Evolutionary conservation across 768 basidiomycete species (phyloP).

Genomic region (Gloeopeniophorella convolvens): DNA sequence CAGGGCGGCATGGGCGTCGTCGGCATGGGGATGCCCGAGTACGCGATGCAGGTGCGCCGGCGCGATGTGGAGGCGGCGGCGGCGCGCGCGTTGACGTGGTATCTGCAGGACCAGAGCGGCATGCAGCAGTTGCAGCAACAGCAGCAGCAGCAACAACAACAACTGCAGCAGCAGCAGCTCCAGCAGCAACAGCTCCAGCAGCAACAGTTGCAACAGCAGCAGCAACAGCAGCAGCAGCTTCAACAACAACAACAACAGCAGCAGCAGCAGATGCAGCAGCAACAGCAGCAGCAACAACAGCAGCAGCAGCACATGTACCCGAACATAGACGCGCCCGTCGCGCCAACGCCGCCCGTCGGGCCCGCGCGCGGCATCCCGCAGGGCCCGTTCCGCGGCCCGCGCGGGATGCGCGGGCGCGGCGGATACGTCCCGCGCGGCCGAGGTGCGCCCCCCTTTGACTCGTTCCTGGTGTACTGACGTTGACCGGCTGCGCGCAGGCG

Average conservation of each 20-base stretch:
- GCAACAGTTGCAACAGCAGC: conserved; percentile 13
- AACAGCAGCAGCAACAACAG: conserved; percentile 7
- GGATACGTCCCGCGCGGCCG: conserved; percentile 37
- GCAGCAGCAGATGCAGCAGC: conserved; percentile 56
- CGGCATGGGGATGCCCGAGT: conserved; percentile 39
- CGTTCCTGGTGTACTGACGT: not conserved
- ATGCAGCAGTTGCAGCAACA: conserved; percentile 35
- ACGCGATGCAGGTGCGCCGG: conserved; percentile 62
- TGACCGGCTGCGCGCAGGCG: not conserved
- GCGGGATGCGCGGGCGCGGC: conserved; percentile 37
- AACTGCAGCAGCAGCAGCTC: conserved; percentile 4
- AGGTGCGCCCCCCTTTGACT: conserved; percentile 22
- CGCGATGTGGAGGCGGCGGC: too few species aligned
- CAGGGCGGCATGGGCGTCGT: conserved; percentile 16
- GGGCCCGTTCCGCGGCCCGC: conserved; percentile 39
- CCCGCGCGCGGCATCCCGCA: conserved; percentile 25
- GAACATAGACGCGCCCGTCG: conserved; percentile 48
- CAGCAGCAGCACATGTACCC: conserved; percentile 55
- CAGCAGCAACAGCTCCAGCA: conserved; percentile 57
- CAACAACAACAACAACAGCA: conserved; percentile 3
- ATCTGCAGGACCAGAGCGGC: conserved; percentile 22
- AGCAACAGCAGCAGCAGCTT: conserved; percentile 59
- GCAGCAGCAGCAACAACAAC: conserved; percentile 7
- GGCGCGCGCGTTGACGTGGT: not conserved
- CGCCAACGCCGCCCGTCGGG: conserved; percentile 39